Base-by-base conservation (phyloP, 345 rosid species). In the Salix arbutifolia region DNA sequence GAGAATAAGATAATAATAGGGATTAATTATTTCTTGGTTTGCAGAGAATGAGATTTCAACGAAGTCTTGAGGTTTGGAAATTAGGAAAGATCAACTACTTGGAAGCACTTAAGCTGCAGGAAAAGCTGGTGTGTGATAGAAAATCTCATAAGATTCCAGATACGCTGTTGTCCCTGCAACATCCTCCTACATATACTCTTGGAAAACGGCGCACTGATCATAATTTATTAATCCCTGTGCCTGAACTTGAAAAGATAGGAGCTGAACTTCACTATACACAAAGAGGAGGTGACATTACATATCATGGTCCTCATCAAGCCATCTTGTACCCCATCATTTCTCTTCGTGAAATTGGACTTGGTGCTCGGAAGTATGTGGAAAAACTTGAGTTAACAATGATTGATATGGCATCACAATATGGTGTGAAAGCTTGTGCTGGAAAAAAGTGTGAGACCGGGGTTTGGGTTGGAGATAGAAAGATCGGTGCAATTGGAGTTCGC, bases 231-330 rank as follows among this genome's bases (percentile, higher is more conserved):
- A 77, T 95, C 35, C 80, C 93, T 37, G 77, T 77, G 79, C 73
- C 91, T 75, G 96, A 93, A 76, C 91, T 96, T 65, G 79, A 77
- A 48, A 84, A 79, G 61, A 70, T 91, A 40, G 98, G 97, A 83
- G 97, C 96, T 71, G 88, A 90, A 72, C 98, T 93, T 80, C 90
- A 93, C 73, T 90, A 93, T 76, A 95, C 99, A 6, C 92, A 89
- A 79, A 88, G 97, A 88, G 97, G 99, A 77, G 99, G 96, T 64
- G 94, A 93, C 53, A 88, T 95, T 71, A 91, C 99, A 30, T 93
- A 86, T 84, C 98, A 92, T 70, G 98, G 98, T 71, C 99, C 97
- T 16, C 89, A 56, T 83, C 99, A 91, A 81, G 92, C 98, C 53
- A 74, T 93, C 70, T 74, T 93, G 62, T 95, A 93, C 60, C 99